Base-by-base conservation (phyloP, 2,329 filamentous ascomycete genomes). In the Lasiodiplodia sp. region DNA sequence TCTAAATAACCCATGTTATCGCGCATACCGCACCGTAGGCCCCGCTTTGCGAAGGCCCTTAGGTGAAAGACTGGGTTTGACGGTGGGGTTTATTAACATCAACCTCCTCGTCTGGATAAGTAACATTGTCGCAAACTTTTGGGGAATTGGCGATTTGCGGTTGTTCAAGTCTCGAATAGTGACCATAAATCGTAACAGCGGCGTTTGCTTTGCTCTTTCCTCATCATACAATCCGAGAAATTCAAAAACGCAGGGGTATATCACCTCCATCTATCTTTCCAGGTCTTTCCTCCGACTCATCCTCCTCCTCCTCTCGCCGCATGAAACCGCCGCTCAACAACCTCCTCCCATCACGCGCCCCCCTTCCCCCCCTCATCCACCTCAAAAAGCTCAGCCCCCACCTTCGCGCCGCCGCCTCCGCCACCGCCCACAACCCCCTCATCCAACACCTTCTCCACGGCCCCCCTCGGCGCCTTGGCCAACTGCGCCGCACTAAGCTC, bases 401-500 rank as follows among this genome's bases (percentile, higher is more conserved):
- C 44, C 44, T n/a, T 47, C 44, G 44, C 44, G n/a, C 44, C 44
- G 10, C 44, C 44, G 10, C 44, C 44, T 11, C 31, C 31, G 31
- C 31, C 40, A 7, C 38, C 40, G 40, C 10, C 44, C 16, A 18
- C 40, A 10, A 8, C 18, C 21, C n/a, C 44, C 18, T n/a, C 44
- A 21, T n/a, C 44, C 44, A 47, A 47, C 18, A 47, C n/a, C 44
- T 47, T n/a, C 44, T 47, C 51, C 51, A 53, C 51, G 7, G 2
- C 1, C 51, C 21, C 51, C 23, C 51, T 28, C 16, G 44, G 44
- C 18, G 44, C 44, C 44, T n/a, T 8, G n/a, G n/a, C 44, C 44
- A 56, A n/a, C 28, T 56, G 14, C 28, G 11, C 53, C 28, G 18
- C 53, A 10, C 28, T 68, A n/a, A 77, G 8, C 0, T 73, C 77